Conservation (phyloP, 1,284 basidiomycete species). For the Fomitopsis schrenkii region DNA sequence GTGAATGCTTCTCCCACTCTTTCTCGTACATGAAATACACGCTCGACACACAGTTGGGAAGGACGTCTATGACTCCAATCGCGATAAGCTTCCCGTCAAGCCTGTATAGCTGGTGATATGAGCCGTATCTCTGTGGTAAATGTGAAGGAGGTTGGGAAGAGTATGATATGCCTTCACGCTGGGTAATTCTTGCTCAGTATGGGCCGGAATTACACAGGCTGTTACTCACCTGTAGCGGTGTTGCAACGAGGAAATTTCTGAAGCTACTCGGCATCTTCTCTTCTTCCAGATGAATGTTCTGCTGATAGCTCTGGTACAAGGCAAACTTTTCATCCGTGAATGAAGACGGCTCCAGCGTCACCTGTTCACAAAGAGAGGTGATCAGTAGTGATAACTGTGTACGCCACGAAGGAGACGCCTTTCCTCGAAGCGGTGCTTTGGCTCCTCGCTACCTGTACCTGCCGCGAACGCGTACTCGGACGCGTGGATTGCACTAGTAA, state of each 20-base stretch:
- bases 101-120: constrained; percentile 84
- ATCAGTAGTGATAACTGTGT: not conserved
- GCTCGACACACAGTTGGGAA: constrained; percentile 87
- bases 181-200: not conserved
- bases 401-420: constrained; percentile 5
- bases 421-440: constrained; percentile 52
- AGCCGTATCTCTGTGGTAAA: constrained; percentile 75
- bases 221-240: constrained; percentile 62
- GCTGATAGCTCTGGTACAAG: constrained; percentile 77
- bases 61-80: constrained; percentile 87
- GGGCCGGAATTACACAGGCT: constrained; percentile 3
- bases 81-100: constrained; percentile 83
- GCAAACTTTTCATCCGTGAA: constrained; percentile 79
- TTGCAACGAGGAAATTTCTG: constrained; percentile 74
- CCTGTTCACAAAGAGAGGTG: constrained; percentile 35
- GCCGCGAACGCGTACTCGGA: constrained; percentile 28
- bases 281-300: constrained; percentile 69
- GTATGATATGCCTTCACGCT: constrained; percentile 58
- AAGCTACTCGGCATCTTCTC: constrained; percentile 55
- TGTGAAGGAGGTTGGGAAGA: constrained; percentile 39
- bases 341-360: constrained; percentile 69
- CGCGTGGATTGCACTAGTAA: constrained; percentile 46
- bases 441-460: constrained; percentile 10
- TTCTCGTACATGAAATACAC: constrained; percentile 96
- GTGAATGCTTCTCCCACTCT: constrained; percentile 67